Base-by-base conservation (phyloP, 495 filamentous ascomycete genomes). In the Podospora pseudoanserina region DNA sequence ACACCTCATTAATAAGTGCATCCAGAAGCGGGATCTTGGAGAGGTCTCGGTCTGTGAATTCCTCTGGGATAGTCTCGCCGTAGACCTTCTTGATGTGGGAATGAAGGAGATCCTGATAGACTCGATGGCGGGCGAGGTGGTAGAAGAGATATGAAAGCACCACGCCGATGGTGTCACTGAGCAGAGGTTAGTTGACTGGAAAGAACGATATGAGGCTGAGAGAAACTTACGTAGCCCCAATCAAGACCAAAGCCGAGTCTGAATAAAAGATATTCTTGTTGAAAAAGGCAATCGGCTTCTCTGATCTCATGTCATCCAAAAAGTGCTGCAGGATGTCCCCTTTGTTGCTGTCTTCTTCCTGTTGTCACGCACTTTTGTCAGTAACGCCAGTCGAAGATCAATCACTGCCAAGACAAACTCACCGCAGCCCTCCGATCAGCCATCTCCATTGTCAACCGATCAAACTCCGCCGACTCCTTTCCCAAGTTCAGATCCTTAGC, bases 1-100 rank as follows among this genome's bases (percentile, higher is more conserved):
- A 23, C 23, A 23, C 23, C 23, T 91, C 87, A 27, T 82, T 80
- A 70, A 87, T 86, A 28, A 82, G 72, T 5, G 81, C 82, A 59
- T 85, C 80, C 13, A 87, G 67, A 65, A 82, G 65, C 44, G 63
- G 63, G 1, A 70, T 34, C 13, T 68, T 71, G 55, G 30, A 34
- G 11, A 74, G 66, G 54, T 74, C 68, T 3, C 5, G 20, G 49
- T 59, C 53, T 1, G 64, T 53, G 54, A 74, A 74, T 44, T 71
- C 68, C 0, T 63, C 58, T 1, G 68, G 60, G 5, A 69, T 56
- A 4, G 70, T 71, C 20, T 62, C 58, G 4, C 70, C 73, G 54
- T 63, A 74, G 3, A 64, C 49, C 2, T 44, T 23, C 16, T 23
- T 15, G 20, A 74, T 54, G 49, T 65, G 64, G 4, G 53, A 23